Conservation (phyloP, 495 filamentous ascomycete genomes). For the Penicillium antarcticum region DNA sequence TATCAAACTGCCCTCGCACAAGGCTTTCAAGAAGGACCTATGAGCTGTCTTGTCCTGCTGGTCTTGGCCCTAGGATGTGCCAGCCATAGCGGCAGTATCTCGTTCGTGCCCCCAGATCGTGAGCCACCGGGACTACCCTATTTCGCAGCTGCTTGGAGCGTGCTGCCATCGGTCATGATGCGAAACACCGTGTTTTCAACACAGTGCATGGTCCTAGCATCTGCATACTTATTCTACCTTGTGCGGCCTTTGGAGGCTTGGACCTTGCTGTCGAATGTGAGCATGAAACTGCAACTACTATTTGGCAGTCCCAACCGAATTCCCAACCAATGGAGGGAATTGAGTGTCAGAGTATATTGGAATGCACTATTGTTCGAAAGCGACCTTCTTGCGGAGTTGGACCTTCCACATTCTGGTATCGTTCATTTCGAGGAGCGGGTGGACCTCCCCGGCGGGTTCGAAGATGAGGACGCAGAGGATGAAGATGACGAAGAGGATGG, state of each 20-base stretch:
- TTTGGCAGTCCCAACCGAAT: conserved; percentile 68
- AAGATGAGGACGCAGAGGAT: conserved; percentile 46
- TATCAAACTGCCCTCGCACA: conserved; percentile 68
- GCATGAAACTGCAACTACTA: conserved; percentile 75
- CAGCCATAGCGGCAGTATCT: conserved; percentile 68
- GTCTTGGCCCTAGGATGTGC: conserved; percentile 76
- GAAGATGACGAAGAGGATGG: conserved; percentile 51
- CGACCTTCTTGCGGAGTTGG: conserved; percentile 75
- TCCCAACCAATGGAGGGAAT: conserved; percentile 63
- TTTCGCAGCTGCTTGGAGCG: conserved; percentile 74
- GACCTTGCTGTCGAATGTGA: conserved; percentile 74
- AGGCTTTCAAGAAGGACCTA: conserved; percentile 70
- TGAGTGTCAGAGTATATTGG: conserved; percentile 78
- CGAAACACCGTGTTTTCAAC: conserved; percentile 70
- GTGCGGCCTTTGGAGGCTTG: conserved; percentile 79
- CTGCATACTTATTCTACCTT: conserved; percentile 79
- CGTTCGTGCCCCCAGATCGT: conserved; percentile 62
- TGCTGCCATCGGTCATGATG: conserved; percentile 75
- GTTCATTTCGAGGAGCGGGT: conserved; percentile 79
- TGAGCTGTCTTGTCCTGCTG: conserved; percentile 78
- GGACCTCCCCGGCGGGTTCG: conserved; percentile 72
- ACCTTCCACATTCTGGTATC: conserved; percentile 78
- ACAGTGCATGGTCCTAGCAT: conserved; percentile 74
- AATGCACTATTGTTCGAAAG: conserved; percentile 79
- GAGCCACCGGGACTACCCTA: conserved; percentile 76